Conservation (phyloP, 805 yeast species). For the Starmera caribaea region DNA sequence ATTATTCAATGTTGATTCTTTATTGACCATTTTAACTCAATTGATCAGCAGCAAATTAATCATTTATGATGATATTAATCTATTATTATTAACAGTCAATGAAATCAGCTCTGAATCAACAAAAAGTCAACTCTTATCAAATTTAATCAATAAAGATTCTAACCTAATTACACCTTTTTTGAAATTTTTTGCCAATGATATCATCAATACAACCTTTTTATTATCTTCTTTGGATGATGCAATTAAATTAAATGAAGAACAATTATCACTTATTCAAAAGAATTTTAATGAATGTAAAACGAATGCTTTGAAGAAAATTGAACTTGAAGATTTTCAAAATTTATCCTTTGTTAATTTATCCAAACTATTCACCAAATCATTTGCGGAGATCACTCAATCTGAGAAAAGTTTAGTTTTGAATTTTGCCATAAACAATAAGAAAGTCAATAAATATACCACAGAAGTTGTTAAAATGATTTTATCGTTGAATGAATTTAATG, state of each 20-base stretch:
- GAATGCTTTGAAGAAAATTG: conserved; percentile 11
- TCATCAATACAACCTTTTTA: conserved; percentile 6
- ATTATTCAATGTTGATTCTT: background rate
- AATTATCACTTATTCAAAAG: background rate
- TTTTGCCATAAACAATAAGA: conserved; percentile 16
- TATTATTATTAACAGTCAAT: conserved; percentile 1
- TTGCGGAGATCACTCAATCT: conserved; percentile 8
- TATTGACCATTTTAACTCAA: conserved; percentile 2
- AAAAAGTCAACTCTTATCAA: background rate
- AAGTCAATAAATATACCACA: conserved; percentile 21
- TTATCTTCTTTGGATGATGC: conserved; percentile 4
- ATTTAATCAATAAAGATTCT: conserved; percentile 2
- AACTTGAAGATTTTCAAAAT: conserved; percentile 20
- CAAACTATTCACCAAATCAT: conserved; percentile 12
- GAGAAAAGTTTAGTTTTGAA: conserved; percentile 17
- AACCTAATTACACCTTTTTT: background rate
- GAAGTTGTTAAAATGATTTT: conserved; percentile 18
- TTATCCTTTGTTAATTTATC: conserved; percentile 21
- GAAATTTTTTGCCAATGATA: conserved; percentile 5
- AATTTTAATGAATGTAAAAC: conserved; percentile 4
- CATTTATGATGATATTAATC: conserved; percentile 6
- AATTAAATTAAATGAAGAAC: background rate
- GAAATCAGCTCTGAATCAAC: background rate
- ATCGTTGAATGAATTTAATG: conserved; percentile 8
- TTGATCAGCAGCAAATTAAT: conserved; percentile 9